phyloP scores from a whole-genome alignment of 1,284 basidiomycete species.

The Tylopilus sp. region DNA sequence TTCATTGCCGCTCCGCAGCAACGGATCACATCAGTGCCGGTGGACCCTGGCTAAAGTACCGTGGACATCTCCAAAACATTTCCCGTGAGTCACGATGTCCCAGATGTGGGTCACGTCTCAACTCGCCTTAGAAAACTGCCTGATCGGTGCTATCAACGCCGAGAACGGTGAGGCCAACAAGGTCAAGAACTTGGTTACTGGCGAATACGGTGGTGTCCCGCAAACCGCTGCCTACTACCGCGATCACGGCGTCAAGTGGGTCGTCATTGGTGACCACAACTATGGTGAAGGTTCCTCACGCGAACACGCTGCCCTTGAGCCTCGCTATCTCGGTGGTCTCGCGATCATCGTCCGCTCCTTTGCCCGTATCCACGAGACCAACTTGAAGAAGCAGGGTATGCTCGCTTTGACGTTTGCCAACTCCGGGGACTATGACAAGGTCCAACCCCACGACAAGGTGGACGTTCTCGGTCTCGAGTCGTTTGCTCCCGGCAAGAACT shows the following conservation, averaged over 20 bases:
- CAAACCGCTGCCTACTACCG: conserved; percentile 86
- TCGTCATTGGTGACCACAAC: conserved; percentile 92
- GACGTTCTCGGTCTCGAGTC: conserved; percentile 80
- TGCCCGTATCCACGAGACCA: conserved; percentile 98
- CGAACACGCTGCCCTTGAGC: conserved; percentile 97
- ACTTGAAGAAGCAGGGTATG: conserved; percentile 98
- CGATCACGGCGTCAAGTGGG: conserved; percentile 89
- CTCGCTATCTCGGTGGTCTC: conserved; percentile 92
- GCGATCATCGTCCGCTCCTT: conserved; percentile 95
- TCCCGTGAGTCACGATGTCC: conserved; percentile 56
- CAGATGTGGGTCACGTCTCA: not conserved
- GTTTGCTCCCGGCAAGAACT: conserved; percentile 85
- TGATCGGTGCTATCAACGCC: conserved; percentile 95
- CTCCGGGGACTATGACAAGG: conserved; percentile 87
- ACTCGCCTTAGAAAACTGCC: conserved; percentile 74
- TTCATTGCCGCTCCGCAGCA: conserved; percentile 36
- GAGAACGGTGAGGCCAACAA: conserved; percentile 97
- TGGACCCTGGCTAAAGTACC: conserved; percentile 99
- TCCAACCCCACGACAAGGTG: conserved; percentile 79
- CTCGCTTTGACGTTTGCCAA: conserved; percentile 87
- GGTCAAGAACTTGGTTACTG: conserved; percentile 87
- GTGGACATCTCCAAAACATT: conserved; percentile 98
- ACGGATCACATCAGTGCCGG: conserved; percentile 92
- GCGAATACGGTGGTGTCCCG: conserved; percentile 85
- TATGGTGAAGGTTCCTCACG: conserved; percentile 98